These are phyloP conservation scores for Yamadazyma sp. DNA, from an alignment of 1,139 yeast species.

Conservation along the genomic window DNA sequence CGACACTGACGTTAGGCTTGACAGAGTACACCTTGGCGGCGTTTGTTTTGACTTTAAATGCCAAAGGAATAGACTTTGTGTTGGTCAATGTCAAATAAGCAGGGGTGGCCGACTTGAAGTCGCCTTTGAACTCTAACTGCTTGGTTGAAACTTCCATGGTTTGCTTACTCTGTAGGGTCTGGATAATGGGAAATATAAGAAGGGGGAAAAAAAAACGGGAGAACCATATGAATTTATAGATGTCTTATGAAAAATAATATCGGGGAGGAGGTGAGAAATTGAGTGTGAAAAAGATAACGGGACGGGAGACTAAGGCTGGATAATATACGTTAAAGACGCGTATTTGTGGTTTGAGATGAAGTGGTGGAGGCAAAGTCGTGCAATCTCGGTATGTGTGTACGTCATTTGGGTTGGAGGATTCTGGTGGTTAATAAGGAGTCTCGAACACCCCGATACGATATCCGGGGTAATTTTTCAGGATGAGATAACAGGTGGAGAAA, in stretches of 20 bases:
- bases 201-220: neutral
- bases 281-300: slow-evolving; percentile 5
- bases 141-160: slow-evolving; percentile 15
- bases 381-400: too few species aligned
- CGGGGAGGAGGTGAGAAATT: slow-evolving; percentile 1
- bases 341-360: too few species aligned
- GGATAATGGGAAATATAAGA: too few species aligned
- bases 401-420: too few species aligned
- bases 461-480: too few species aligned
- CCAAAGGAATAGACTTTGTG: slow-evolving; percentile 11
- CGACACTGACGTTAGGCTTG: slow-evolving; percentile 15
- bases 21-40: slow-evolving; percentile 19
- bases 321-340: too few species aligned
- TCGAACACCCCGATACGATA: too few species aligned
- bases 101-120: slow-evolving; percentile 15
- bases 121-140: slow-evolving; percentile 16
- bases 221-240: neutral
- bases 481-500: too few species aligned
- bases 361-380: too few species aligned
- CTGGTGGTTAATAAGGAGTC: too few species aligned
- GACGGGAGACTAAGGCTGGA: too few species aligned
- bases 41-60: slow-evolving; percentile 18
- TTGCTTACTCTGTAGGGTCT: neutral
- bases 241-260: slow-evolving; percentile 1
- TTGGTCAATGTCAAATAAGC: slow-evolving; percentile 12